phyloP scores from a whole-genome alignment of 495 filamentous ascomycete species.

The Hyaloscypha finlandica region DNA sequence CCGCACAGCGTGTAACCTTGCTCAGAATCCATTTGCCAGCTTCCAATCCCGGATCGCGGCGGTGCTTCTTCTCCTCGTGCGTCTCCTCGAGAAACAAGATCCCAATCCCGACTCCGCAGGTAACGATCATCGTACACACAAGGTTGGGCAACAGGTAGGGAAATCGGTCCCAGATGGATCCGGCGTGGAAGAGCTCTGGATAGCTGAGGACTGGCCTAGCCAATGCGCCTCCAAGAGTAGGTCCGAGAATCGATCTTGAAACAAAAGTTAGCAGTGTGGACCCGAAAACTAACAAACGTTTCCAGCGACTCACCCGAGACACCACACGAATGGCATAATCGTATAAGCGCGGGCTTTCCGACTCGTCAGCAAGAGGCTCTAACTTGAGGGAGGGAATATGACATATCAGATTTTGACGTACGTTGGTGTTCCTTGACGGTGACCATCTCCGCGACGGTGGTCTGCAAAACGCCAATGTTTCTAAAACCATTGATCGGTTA shows the following conservation, averaged over 20 bases:
- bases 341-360: constrained; percentile 79
- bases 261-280: constrained; percentile 10
- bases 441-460: constrained; percentile 90
- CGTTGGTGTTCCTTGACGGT: constrained; percentile 89
- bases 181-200: constrained; percentile 71
- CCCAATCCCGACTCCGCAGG: constrained; percentile 78
- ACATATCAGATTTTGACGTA: constrained; percentile 43
- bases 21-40: constrained; percentile 71
- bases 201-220: constrained; percentile 83
- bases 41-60: constrained; percentile 74
- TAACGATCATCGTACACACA: constrained; percentile 78
- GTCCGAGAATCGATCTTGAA: constrained; percentile 75
- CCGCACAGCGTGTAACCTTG: constrained; percentile 23
- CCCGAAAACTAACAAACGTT: background rate
- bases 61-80: constrained; percentile 77
- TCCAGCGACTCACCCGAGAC: constrained; percentile 64
- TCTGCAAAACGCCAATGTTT: constrained; percentile 70
- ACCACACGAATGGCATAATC: constrained; percentile 98
- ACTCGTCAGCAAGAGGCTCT: constrained; percentile 16
- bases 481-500: constrained; percentile 22
- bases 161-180: constrained; percentile 77
- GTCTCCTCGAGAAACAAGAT: constrained; percentile 94
- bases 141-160: constrained; percentile 95
- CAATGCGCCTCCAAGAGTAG: constrained; percentile 84
- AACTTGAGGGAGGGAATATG: background rate